Evolutionary conservation across 805 yeast genomes (phyloP).

Genomic region (Myxozyma sirexii): DNA sequence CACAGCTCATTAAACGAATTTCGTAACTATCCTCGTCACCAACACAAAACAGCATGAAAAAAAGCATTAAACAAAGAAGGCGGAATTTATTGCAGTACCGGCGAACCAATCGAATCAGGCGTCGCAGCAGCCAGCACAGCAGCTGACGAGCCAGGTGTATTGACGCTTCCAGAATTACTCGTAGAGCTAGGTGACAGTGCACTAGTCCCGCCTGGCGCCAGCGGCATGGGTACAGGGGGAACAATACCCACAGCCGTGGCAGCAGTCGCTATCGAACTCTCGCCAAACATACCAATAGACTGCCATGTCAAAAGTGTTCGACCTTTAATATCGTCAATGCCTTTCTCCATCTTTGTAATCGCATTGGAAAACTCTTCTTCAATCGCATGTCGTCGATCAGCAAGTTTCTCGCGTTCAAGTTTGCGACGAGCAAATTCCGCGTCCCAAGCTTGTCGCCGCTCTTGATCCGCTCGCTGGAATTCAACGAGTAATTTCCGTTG

Average conservation of each 20-base stretch:
- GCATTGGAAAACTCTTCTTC: slow-evolving; percentile 42
- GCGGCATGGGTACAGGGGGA: slow-evolving; percentile 10
- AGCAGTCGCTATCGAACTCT: slow-evolving; percentile 6
- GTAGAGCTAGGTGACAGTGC: slow-evolving; percentile 10
- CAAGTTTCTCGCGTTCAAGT: slow-evolving; percentile 36
- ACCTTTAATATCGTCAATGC: slow-evolving; percentile 37
- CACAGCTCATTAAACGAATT: not conserved
- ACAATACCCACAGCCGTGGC: slow-evolving; percentile 11
- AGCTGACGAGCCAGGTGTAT: slow-evolving; percentile 4
- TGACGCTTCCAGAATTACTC: slow-evolving; percentile 1
- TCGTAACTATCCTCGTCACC: too few relatives aligned
- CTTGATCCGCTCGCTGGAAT: slow-evolving; percentile 38
- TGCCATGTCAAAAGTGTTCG: slow-evolving; percentile 33
- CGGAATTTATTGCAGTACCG: too few relatives aligned
- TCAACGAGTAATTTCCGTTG: slow-evolving; percentile 37
- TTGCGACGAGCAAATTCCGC: slow-evolving; percentile 37
- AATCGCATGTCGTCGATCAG: slow-evolving; percentile 39
- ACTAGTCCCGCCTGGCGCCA: not conserved
- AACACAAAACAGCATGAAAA: not conserved
- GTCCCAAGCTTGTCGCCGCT: slow-evolving; percentile 33
- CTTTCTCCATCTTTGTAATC: slow-evolving; percentile 42
- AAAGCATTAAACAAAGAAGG: not conserved
- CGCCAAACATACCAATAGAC: slow-evolving; percentile 14
- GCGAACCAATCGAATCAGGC: not conserved
- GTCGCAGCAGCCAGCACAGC: not conserved